A percentile compares a stretch with the other conserved stretches of the same genome.
phyloP scores from a whole-genome alignment of 371 early-diverging fungal species.

The Batkoa obscura region DNA sequence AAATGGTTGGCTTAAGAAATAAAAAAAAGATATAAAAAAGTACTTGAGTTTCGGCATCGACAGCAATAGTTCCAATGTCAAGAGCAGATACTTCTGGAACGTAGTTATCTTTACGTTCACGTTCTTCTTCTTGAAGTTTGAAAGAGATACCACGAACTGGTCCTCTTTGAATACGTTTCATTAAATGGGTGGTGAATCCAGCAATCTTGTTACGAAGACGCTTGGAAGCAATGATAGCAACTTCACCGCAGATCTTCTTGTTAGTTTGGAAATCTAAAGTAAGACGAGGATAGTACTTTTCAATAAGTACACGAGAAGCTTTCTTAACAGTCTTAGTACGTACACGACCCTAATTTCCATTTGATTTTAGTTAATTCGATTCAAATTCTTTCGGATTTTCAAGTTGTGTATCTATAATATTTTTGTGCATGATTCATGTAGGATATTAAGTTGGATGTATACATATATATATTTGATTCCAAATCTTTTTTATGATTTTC shows the following conservation, averaged over 20 bases:
- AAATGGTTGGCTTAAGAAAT: neutral
- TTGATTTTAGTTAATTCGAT: no score
- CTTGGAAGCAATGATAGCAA: constrained; percentile 97
- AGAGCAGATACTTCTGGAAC: constrained; percentile 99
- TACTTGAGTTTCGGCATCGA: constrained; percentile 84
- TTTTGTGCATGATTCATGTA: no score
- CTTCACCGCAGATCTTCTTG: constrained; percentile 96
- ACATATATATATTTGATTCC: no score
- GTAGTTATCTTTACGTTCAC: constrained; percentile 99
- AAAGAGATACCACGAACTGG: constrained; percentile 99
- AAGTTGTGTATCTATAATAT: no score
- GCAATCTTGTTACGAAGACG: constrained; percentile 99
- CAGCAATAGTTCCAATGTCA: constrained; percentile 79
- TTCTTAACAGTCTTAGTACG: constrained; percentile 14
- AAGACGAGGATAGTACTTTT: constrained; percentile 99
- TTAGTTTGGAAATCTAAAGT: constrained; percentile 99
- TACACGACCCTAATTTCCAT: constrained; percentile 15
- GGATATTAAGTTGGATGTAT: no score
- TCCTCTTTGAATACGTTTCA: constrained; percentile 98
- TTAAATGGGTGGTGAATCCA: constrained; percentile 99
- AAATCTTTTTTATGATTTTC: no score
- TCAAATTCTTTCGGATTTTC: no score
- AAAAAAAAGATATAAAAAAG: neutral
- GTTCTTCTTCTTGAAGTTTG: constrained; percentile 99
- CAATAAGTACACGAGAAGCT: constrained; percentile 98